Evolutionary conservation across 495 filamentous ascomycete genomes (phyloP), one percentile per base, ranked within the genome.

Genomic region (Antarctomyces pellizariae): DNA sequence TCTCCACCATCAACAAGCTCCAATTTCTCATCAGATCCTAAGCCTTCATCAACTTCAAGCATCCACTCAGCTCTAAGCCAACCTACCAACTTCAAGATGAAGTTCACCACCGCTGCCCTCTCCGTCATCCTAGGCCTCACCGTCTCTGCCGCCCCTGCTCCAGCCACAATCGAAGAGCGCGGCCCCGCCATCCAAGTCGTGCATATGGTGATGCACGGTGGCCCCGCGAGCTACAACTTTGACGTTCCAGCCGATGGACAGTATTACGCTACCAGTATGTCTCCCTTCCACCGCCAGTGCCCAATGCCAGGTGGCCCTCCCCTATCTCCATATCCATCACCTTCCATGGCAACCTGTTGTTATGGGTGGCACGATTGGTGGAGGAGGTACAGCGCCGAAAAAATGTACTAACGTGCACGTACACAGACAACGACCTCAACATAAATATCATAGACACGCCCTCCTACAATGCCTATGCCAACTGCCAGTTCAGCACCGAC

Each of bases 401-500:
- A 7, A 32, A 36, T n/a, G 28, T 9, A 18, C 7, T 4, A 29
- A 3, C 3, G 10, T 8, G 13, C 13, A 5, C 10, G 16, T 2
- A 6, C 11, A 13, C 16, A 45, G 42, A 40, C 18, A 45, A 29
- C 22, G 31, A 34, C 19, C 29, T 43, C 28, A 26, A 31, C 13
- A 22, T 46, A 22, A 35, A 30, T 24, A 39, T 36, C 32, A 46
- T 46, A 16, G 42, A 43, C 16, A 34, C 35, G 0, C 31, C 31
- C 7, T 30, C 38, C 35, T 46, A 36, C 32, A 31, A 43, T 29
- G 40, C 37, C 10, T 13, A 33, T 10, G 11, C 4, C 8, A 21
- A 37, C 25, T 45, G 42, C 36, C 35, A 26, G 12, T 45, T 45
- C 36, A 37, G 34, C 24, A 43, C 40, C 2, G 25, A 26, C 1